These are phyloP conservation scores for Volvox africanus DNA, from an alignment of 139 green algal genomes.

Conservation along the genomic window DNA sequence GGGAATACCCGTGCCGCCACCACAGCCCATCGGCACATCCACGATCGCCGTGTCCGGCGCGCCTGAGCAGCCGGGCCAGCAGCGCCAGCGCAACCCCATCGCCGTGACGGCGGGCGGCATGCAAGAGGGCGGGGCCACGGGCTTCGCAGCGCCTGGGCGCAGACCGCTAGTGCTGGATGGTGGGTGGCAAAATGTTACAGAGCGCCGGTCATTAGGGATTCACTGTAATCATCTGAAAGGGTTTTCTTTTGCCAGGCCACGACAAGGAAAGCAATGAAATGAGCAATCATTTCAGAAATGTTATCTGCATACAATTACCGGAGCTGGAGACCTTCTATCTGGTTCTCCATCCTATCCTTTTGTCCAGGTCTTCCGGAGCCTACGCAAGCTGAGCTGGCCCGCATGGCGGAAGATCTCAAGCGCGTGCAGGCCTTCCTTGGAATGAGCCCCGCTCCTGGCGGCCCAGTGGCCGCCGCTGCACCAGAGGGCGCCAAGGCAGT, in stretches of 20 bases:
- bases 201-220: background rate
- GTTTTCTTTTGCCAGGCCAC: background rate
- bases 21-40: background rate
- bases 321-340: too few species aligned
- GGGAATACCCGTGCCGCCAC: background rate
- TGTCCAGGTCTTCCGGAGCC: constrained; percentile 18
- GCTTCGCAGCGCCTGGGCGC: constrained; percentile 2
- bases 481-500: background rate
- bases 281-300: background rate
- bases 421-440: constrained; percentile 26
- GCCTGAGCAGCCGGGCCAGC: background rate
- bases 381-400: background rate
- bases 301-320: background rate
- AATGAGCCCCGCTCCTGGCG: background rate
- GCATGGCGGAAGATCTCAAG: constrained; percentile 19
- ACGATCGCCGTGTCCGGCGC: background rate
- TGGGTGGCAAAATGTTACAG: background rate
- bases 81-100: constrained; percentile 37
- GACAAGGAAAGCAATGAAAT: too few species aligned
- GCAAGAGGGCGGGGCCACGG: background rate
- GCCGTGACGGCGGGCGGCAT: background rate
- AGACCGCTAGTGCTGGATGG: background rate
- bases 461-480: background rate
- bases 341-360: background rate
- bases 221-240: background rate